Evolutionary conservation across 805 yeast genomes (phyloP).

Genomic region (Wickerhamiella siamensis): DNA sequence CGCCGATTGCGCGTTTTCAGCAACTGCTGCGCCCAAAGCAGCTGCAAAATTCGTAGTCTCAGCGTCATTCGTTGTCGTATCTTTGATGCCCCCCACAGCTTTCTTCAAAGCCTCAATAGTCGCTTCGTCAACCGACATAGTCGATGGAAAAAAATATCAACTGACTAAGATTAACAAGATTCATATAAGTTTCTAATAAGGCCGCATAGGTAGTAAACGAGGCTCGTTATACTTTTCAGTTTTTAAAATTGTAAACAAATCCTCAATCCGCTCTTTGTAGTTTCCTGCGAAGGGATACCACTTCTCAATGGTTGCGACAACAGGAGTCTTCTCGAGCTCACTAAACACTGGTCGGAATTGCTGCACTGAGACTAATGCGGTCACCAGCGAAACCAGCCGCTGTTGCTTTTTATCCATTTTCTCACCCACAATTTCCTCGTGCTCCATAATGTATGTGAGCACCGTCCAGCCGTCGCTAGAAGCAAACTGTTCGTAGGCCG

Average conservation of each 20-base stretch:
- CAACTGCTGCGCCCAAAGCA: background rate
- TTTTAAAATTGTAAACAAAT: background rate
- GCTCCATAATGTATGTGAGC: constrained; percentile 24
- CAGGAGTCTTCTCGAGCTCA: background rate
- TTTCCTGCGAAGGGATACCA: background rate
- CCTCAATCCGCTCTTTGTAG: constrained; percentile 1
- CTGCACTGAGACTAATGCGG: background rate
- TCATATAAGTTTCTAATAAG: background rate
- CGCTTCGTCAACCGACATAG: background rate
- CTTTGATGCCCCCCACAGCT: background rate
- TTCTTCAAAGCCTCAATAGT: background rate
- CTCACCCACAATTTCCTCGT: background rate
- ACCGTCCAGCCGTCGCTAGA: constrained; percentile 48
- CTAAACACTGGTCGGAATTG: background rate
- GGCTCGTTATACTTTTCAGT: background rate
- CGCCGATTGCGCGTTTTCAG: background rate
- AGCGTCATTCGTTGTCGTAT: background rate
- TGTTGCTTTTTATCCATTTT: constrained; percentile 1
- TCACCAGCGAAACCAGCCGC: constrained; percentile 2
- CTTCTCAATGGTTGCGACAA: background rate
- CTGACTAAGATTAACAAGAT: background rate
- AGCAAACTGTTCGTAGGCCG: constrained; percentile 42
- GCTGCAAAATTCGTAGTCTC: background rate
- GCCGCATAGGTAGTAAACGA: background rate
- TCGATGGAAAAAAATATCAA: background rate